A percentile compares a stretch with the other conserved stretches of the same genome.
Evolutionary conservation across 2,329 filamentous ascomycete genomes (phyloP).

Genomic region (Purpureocillium lavendulum): DNA sequence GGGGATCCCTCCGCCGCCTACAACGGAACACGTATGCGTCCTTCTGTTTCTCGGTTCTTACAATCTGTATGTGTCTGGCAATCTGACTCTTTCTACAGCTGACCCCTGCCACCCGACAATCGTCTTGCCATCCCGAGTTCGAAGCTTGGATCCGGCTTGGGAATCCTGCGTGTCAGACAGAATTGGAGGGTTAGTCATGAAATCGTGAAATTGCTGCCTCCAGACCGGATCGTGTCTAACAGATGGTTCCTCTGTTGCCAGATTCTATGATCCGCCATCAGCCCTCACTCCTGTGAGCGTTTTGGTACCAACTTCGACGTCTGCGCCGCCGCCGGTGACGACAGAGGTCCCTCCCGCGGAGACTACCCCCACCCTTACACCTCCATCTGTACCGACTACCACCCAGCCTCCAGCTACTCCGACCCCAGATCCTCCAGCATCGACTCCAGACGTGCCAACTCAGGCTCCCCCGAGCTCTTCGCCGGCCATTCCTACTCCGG

Average conservation of each 20-base stretch:
- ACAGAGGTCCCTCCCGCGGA: background rate
- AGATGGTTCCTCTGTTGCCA: too few relatives aligned
- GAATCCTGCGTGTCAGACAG: constrained; percentile 3
- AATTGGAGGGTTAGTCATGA: constrained; percentile 2
- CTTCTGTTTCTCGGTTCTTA: too few relatives aligned
- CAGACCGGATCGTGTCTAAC: too few relatives aligned
- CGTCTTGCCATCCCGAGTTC: constrained; percentile 4
- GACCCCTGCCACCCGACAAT: constrained; percentile 8
- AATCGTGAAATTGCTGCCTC: too few relatives aligned
- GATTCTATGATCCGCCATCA: constrained; percentile 6
- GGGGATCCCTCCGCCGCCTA: too few relatives aligned
- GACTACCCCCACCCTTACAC: background rate
- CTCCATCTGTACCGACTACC: background rate
- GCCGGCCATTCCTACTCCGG: background rate
- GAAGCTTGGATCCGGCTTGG: constrained; percentile 6
- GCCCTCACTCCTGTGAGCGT: constrained; percentile 1
- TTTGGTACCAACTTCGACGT: constrained; percentile 1
- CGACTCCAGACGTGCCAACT: background rate
- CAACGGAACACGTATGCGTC: too few relatives aligned
- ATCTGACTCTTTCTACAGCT: background rate
- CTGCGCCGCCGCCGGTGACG: background rate
- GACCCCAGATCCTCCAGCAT: too few relatives aligned
- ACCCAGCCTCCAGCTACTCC: background rate
- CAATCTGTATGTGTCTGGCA: too few relatives aligned
- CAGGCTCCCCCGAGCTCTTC: background rate